These are phyloP conservation scores for Exserohilum turcica DNA, from an alignment of 2,329 filamentous ascomycete species.

Conservation along the genomic window DNA sequence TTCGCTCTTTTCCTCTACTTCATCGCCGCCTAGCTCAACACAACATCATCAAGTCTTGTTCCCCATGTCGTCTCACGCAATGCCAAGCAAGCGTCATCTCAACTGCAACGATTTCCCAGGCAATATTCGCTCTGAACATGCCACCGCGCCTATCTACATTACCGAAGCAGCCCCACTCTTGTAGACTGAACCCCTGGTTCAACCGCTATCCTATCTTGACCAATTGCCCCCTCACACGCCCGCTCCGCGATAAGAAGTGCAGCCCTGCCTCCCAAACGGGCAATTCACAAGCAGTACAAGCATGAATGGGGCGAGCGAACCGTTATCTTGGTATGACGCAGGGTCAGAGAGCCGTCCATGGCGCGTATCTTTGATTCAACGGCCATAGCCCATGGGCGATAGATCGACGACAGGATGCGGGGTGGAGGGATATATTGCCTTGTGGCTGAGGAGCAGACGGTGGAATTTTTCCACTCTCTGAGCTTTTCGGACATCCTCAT, in stretches of 20 bases:
- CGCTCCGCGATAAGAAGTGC: conserved; percentile 26
- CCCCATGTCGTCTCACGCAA: too few species aligned
- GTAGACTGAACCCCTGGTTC: conserved; percentile 4
- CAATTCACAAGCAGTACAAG: neutral
- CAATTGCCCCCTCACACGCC: conserved; percentile 18
- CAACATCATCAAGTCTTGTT: too few species aligned
- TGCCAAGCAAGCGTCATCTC: too few species aligned
- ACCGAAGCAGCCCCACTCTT: conserved; percentile 14
- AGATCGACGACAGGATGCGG: conserved; percentile 12
- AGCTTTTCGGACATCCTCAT: neutral
- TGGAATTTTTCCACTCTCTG: neutral
- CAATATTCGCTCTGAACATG: neutral
- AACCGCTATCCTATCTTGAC: conserved; percentile 24
- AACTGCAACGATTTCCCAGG: too few species aligned
- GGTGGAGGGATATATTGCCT: conserved; percentile 6
- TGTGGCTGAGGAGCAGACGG: neutral
- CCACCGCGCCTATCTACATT: neutral
- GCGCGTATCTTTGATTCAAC: neutral
- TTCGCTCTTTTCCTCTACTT: too few species aligned
- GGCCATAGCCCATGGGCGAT: neutral
- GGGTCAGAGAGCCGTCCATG: neutral
- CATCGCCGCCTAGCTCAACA: too few species aligned
- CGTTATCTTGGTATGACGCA: conserved; percentile 14
- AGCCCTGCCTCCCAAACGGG: conserved; percentile 9
- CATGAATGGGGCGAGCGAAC: conserved; percentile 1